These are phyloP conservation scores for Pseudocercospora eumusae DNA, from an alignment of 2,329 filamentous ascomycete species.

Conservation along the genomic window DNA sequence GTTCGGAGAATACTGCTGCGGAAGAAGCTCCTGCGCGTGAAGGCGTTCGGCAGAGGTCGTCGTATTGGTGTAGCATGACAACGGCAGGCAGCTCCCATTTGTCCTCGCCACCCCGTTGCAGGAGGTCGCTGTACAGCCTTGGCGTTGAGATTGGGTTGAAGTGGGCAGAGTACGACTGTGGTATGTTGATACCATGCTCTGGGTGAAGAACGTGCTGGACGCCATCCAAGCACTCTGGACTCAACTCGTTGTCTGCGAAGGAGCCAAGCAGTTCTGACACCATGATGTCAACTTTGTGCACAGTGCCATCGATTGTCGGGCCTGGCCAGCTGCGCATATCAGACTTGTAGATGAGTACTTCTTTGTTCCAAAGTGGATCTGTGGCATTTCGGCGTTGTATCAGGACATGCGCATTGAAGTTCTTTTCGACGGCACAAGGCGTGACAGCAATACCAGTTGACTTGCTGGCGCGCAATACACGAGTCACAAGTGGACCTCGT, in stretches of 20 bases:
- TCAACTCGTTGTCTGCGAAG: constrained; percentile 95
- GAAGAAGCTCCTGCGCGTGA: not conserved
- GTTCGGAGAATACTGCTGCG: constrained; percentile 18
- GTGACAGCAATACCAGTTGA: constrained; percentile 75
- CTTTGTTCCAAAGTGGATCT: constrained; percentile 67
- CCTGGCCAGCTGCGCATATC: constrained; percentile 98
- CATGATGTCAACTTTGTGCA: constrained; percentile 81
- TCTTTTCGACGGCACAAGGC: constrained; percentile 95
- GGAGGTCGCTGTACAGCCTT: constrained; percentile 78
- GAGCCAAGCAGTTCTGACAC: constrained; percentile 93
- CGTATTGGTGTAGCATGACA: constrained; percentile 84
- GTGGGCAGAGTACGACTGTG: constrained; percentile 88
- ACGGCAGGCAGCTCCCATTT: constrained; percentile 93
- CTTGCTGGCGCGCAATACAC: constrained; percentile 78
- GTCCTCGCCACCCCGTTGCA: constrained; percentile 59
- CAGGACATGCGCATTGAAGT: constrained; percentile 94
- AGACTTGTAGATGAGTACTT: constrained; percentile 86
- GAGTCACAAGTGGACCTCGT: constrained; percentile 85
- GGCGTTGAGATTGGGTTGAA: constrained; percentile 89
- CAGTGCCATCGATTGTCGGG: constrained; percentile 58
- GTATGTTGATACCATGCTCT: constrained; percentile 86
- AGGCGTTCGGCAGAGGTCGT: constrained; percentile 66
- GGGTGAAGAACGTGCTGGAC: constrained; percentile 86
- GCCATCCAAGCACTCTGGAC: constrained; percentile 92
- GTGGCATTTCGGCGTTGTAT: constrained; percentile 81